Evolutionary conservation across 352 stramenopile species (phyloP).

Genomic region (Phytopythium litorale): DNA sequence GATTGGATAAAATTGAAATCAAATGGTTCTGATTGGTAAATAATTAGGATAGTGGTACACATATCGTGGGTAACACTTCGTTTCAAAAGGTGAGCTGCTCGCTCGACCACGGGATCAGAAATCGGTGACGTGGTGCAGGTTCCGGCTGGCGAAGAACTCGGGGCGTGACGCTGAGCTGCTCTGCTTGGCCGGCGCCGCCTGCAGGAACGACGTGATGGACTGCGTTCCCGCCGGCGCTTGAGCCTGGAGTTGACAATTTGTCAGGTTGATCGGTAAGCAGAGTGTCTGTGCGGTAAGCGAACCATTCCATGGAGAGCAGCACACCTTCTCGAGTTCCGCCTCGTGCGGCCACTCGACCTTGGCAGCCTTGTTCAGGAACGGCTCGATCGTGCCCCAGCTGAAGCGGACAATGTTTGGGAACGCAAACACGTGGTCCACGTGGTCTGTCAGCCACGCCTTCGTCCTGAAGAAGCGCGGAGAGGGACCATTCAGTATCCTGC

Average conservation of each 20-base stretch:
- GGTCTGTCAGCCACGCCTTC: constrained; percentile 82
- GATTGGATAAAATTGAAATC: not conserved
- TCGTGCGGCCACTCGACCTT: constrained; percentile 70
- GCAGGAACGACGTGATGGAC: constrained; percentile 79
- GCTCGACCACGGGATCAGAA: constrained; percentile 41
- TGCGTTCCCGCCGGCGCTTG: constrained; percentile 59
- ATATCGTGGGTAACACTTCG: not conserved
- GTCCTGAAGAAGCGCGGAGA: constrained; percentile 28
- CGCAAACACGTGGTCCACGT: constrained; percentile 87
- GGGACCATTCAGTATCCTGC: constrained; percentile 7
- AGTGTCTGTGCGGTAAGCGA: not conserved
- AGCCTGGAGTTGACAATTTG: constrained; percentile 19
- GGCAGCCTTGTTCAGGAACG: constrained; percentile 43
- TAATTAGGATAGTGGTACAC: not conserved
- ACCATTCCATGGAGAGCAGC: not conserved
- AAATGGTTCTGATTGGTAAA: not conserved
- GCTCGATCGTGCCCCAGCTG: constrained; percentile 87
- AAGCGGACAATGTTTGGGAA: constrained; percentile 93
- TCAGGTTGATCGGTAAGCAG: not conserved
- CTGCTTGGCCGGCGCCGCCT: constrained; percentile 24
- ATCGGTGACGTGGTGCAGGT: constrained; percentile 63
- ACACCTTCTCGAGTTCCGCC: constrained; percentile 61
- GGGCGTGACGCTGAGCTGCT: constrained; percentile 20
- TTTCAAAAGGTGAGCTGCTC: not conserved
- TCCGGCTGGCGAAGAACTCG: constrained; percentile 49